A percentile compares a stretch with the other conserved stretches of the same genome.
Evolutionary conservation across 2,329 filamentous ascomycete species (phyloP).

Genomic region (Tolypocladium pustulatum): DNA sequence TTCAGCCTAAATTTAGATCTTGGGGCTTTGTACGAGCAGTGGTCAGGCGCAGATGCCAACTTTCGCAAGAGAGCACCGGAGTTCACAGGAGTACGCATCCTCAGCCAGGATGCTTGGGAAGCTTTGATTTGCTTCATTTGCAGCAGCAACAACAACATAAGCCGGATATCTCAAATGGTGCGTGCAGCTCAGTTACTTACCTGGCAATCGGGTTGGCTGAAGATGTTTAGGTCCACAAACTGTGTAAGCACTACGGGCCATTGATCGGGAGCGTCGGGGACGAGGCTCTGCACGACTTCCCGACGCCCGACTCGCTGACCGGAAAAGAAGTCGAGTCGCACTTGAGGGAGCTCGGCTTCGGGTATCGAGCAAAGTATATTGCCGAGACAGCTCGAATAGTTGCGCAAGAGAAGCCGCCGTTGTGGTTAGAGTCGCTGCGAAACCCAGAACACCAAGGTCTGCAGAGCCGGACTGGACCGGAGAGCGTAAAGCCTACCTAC

Average conservation of each 20-base stretch:
- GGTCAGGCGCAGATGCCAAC: conserved; percentile 77
- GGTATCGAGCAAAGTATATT: conserved; percentile 90
- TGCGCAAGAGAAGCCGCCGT: conserved; percentile 50
- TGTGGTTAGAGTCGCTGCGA: conserved; percentile 68
- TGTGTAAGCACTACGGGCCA: conserved; percentile 77
- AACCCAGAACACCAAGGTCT: conserved; percentile 60
- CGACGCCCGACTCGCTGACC: conserved; percentile 62
- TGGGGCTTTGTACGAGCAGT: conserved; percentile 67
- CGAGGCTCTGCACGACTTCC: conserved; percentile 78
- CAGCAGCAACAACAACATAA: conserved; percentile 98
- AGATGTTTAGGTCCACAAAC: conserved; percentile 57
- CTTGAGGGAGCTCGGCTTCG: conserved; percentile 77
- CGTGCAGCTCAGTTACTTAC: not conserved
- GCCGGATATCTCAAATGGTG: conserved; percentile 90
- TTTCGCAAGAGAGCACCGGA: conserved; percentile 79
- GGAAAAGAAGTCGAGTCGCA: conserved; percentile 66
- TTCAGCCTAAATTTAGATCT: conserved; percentile 78
- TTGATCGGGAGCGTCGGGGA: conserved; percentile 61
- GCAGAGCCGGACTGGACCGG: conserved; percentile 25
- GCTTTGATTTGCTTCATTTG: conserved; percentile 90
- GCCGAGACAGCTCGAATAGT: conserved; percentile 74
- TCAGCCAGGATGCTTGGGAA: conserved; percentile 95
- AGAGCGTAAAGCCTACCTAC: conserved; percentile 48
- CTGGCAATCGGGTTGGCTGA: not conserved
- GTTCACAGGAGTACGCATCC: conserved; percentile 84